These are phyloP conservation scores for Candida berthetii DNA, from an alignment of 805 yeast genomes.

Conservation along the genomic window DNA sequence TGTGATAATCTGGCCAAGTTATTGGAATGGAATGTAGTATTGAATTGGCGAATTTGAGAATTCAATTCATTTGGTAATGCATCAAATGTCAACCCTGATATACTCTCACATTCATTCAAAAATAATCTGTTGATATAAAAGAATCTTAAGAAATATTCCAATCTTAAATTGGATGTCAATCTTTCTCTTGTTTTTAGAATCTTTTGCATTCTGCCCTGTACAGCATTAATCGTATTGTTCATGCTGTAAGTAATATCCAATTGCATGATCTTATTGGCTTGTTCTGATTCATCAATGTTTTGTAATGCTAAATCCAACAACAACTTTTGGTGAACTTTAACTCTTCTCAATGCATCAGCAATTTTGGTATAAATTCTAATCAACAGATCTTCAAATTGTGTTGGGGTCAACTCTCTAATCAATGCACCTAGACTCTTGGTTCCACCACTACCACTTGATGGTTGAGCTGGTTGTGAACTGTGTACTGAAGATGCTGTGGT, in stretches of 20 bases:
- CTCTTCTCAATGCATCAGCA: conserved; percentile 67
- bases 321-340: conserved; percentile 74
- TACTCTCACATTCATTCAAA: conserved; percentile 75
- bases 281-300: conserved; percentile 24
- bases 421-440: conserved; percentile 30
- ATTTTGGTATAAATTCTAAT: conserved; percentile 51
- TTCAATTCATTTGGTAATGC: conserved; percentile 63
- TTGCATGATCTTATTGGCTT: conserved; percentile 37
- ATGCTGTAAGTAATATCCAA: conserved; percentile 65
- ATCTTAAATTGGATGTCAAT: conserved; percentile 50
- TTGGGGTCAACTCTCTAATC: conserved; percentile 62
- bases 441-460: conserved; percentile 25
- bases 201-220: conserved; percentile 74
- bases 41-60: conserved; percentile 59
- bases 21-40: conserved; percentile 46
- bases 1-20: conserved; percentile 39
- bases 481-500: conserved; percentile 3
- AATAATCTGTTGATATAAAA: conserved; percentile 65
- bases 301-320: conserved; percentile 65
- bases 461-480: conserved; percentile 8
- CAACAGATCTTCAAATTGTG: conserved; percentile 72
- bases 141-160: conserved; percentile 59
- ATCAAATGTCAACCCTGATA: conserved; percentile 55
- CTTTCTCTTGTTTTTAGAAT: conserved; percentile 74
- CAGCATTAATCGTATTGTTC: conserved; percentile 57